Conservation (phyloP, 371 early-diverging fungal genomes). For the Coemansia sp. region DNA sequence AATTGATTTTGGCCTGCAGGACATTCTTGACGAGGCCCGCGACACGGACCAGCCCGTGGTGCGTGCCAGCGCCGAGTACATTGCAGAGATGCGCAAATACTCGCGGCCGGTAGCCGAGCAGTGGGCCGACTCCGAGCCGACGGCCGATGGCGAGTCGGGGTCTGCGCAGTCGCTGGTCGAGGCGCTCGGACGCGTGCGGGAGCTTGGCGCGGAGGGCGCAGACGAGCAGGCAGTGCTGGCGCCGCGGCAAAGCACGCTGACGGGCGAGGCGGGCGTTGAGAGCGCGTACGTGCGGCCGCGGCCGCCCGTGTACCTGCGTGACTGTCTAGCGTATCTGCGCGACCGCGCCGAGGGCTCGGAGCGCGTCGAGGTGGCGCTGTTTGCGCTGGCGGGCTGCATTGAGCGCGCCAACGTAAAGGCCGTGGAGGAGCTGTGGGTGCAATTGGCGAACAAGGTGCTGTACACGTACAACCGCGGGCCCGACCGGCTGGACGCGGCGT, state of each 20-base stretch:
- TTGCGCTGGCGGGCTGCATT: conserved; percentile 28
- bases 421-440: conserved; percentile 32
- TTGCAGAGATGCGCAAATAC: conserved; percentile 22
- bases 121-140: conserved; percentile 7
- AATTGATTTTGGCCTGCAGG: conserved; percentile 44
- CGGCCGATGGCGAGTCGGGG: background rate
- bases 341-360: conserved; percentile 10
- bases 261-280: conserved; percentile 10
- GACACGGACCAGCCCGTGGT: conserved; percentile 1
- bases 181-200: conserved; percentile 12
- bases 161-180: background rate
- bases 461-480: conserved; percentile 40
- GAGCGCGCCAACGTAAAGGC: conserved; percentile 23
- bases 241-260: conserved; percentile 28
- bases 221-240: conserved; percentile 11
- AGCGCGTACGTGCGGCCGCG: conserved; percentile 39
- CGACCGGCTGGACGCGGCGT: conserved; percentile 26
- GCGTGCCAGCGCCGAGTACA: conserved; percentile 35
- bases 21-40: conserved; percentile 30
- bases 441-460: conserved; percentile 27
- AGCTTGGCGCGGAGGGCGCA: conserved; percentile 5
- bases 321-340: conserved; percentile 38
- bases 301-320: conserved; percentile 32
- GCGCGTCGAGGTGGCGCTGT: conserved; percentile 19
- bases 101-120: conserved; percentile 16